These are phyloP conservation scores for Cylindrotheca closterium DNA, from an alignment of 108 stramenopile species.

Conservation along the genomic window DNA sequence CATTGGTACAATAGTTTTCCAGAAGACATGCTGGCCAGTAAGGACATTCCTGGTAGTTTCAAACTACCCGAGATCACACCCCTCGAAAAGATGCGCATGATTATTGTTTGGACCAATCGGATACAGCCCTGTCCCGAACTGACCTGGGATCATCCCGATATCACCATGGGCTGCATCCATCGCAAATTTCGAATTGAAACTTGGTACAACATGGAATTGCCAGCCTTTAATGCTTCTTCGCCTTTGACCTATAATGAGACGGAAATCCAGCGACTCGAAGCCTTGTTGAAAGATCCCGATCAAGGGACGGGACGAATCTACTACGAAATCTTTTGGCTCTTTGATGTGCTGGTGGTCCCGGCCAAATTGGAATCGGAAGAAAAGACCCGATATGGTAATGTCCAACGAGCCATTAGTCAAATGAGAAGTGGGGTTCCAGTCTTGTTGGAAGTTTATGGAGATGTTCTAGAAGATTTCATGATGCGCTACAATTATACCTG, in stretches of 20 bases:
- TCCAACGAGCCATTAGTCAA: conserved; percentile 18
- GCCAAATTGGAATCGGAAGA: conserved; percentile 1
- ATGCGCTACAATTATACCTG: conserved; percentile 17
- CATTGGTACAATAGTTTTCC: conserved; percentile 28
- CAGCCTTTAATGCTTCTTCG: not conserved
- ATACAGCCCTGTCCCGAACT: not conserved
- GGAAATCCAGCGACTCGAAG: conserved; percentile 4
- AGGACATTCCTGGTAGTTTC: not conserved
- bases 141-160: not conserved
- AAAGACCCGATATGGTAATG: conserved; percentile 19
- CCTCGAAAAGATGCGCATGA: conserved; percentile 2
- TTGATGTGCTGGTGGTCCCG: conserved; percentile 16
- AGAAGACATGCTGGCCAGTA: conserved; percentile 3
- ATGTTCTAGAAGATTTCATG: conserved; percentile 20
- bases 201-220: conserved; percentile 13
- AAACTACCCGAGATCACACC: conserved; percentile 6
- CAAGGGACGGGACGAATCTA: conserved; percentile 14
- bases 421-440: conserved; percentile 25
- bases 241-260: no score
- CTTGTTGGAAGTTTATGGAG: conserved; percentile 18
- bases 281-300: conserved; percentile 3
- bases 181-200: conserved; percentile 7
- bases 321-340: conserved; percentile 14
- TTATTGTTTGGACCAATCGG: not conserved
- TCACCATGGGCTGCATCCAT: conserved; percentile 4